Base-by-base conservation (phyloP, 495 filamentous ascomycete genomes). In the Hypomontagnella submonticulosa region DNA sequence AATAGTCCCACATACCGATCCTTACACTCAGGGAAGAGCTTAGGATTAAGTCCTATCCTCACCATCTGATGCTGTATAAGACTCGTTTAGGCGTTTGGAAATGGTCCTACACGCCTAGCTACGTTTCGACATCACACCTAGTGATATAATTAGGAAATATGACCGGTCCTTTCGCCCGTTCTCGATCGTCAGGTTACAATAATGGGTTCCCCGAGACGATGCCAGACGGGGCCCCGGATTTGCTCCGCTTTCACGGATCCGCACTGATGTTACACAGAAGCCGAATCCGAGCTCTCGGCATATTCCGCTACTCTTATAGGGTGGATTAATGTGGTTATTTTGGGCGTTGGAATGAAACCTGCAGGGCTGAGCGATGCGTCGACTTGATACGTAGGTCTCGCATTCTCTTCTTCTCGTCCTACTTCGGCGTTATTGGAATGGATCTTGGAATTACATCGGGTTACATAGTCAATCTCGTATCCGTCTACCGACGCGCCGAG, bases 261-360 rank as follows among this genome's bases (percentile, higher is more conserved):
- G 56, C 56, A 33, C 20, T 64, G 7, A 48, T 36, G 66, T 69
- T 69, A 69, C 66, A 64, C 66, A 20, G 32, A 51, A 23, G 36
- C 66, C 66, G 66, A 56, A 47, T 52, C 66, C 54, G 66, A 49
- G 10, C 12, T 10, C 13, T 55, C 60, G 66, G 60, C 49, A 42
- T 51, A 32, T 47, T 57, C 60, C 60, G 60, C 37, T 41, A 13
- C 44, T 52, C 11, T 33, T 12, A 8, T 34, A 9, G 32, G 12
- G 5, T 20, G 11, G 38, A 44, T 27, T 52, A 4, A 0, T 16
- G 33, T 36, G 34, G 15, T 47, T 41, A 47, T 56, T 50, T 36
- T 20, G 40, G 12, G 44, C 27, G 34, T 48, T 50, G 32, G 37
- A 46, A 20, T 57, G 5, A 43, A 13, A 61, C 44, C 6, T 38